Base-by-base conservation (phyloP, 1,284 basidiomycete genomes). In the Rhodotorula sp. region DNA sequence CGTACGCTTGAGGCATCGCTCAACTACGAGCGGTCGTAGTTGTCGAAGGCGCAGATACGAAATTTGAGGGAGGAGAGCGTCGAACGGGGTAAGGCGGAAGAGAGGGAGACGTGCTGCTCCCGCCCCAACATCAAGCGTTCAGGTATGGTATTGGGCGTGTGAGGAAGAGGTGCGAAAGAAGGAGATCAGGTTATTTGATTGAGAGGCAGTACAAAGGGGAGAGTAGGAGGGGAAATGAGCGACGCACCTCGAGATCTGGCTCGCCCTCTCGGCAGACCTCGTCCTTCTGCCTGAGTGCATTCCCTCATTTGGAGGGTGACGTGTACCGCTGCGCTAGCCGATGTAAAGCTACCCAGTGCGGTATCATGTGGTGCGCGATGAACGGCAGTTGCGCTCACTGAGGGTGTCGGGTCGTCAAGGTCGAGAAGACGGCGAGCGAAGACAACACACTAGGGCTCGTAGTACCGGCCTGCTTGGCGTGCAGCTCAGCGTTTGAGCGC, bases 371-470 rank as follows among this genome's bases (percentile, higher is more conserved):
- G 19, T 44, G 44, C 19, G 44, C 44, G 44, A 44, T 44, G 44
- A 44, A 44, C 3, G 21, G 44, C 15, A 19, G 44, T 17, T 17
- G 44, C 7, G 44, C 10, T 17, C 15, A 44, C 15, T n/a, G 19
- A 21, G 4, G 44, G 44, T 44, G 19, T 32, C 7, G 55, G 59
- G 22, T 55, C 7, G 44, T 37, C 32, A 21, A 62, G 61, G 34
- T 62, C n/a, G 29, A 48, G 56, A 13, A 44, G 59, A 22, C 39
- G n/a, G 48, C 12, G 53, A 8, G 60, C 56, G 39, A 69, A 69
- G 36, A 69, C 67, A 39, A 69, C 48, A 41, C 54, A 69, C 32
- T 64, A 62, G 4, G 61, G 67, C 50, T 69, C 67, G 50, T 54
- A 64, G 56, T 44, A 69, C 36, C 62, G 62, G 12, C 67, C 67